Evolutionary conservation across 345 rosid genomes (phyloP), one percentile per base, ranked within the genome.

Genomic region (Populus deltoides): DNA sequence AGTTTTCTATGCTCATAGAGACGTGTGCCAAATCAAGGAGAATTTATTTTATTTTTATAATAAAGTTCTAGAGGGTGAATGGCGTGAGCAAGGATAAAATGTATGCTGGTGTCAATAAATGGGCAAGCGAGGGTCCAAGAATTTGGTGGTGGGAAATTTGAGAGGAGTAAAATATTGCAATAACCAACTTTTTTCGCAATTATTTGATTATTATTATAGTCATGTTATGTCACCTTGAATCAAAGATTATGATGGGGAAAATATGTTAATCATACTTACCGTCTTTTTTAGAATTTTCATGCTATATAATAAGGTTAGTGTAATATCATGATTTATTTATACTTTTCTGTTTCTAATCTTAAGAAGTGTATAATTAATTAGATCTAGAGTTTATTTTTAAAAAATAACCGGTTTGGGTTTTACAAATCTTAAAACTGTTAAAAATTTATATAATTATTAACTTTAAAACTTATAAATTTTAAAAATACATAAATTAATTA

Each of bases 1-100:
- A 66, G 2, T 66, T 27, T 9, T 7, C 11, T 41, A 0, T 13
- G 10, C 33, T 55, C 49, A 41, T 76, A 6, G 73, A 66, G 66
- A 78, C 62, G 67, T 17, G 84, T 80, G 82, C 66, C 55, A 33
- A 3, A 39, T 68, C 10, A 38, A 43, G 59, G 17, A 45, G 10
- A 33, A 39, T 38, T 78, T 65, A 35, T 43, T 41, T 41, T 41
- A 38, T 38, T 38, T 41, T 41, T 41, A 41, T 41, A 41, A 8
- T 41, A 41, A 41, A 41, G 45, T 41, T 9, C 11, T 2, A 41
- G 2, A 41, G 45, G 45, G 12, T 41, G 45, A 41, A 11, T 9
- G 45, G 45, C 10, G 45, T 41, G 45, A 41, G 45, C 45, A 41
- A 0, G 3, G 9, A 41, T 8, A 41, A 41, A 41, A 41, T 41